Base-by-base conservation (phyloP, 192 early-diverging fungal species). In the Gonapodya prolifera region DNA sequence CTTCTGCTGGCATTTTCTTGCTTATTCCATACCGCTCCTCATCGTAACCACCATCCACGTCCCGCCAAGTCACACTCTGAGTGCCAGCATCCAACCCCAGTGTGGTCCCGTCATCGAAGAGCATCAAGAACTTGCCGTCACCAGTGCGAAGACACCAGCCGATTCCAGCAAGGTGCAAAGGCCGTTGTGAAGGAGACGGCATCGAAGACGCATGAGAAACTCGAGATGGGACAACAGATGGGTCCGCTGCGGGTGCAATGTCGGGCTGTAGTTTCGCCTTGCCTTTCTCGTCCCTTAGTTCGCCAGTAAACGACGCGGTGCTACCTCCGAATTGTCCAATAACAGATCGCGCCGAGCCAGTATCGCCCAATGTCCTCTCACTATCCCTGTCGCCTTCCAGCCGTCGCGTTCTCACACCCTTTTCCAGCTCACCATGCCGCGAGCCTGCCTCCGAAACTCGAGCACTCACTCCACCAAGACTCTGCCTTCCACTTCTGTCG, bases 91-190 rank as follows among this genome's bases (percentile, higher is more conserved):
- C n/a, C n/a, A n/a, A n/a, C n/a, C n/a, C n/a, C n/a, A n/a, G n/a
- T n/a, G n/a, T 32, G 18, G 84, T 75, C 2, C 87, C 87, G 77
- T 88, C 87, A n/a, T 76, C 74, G 75, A 88, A 88, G 74, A 88
- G 71, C 83, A 88, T 84, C 35, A 80, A 61, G 71, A 81, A 88
- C 23, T 74, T 28, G 13, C 81, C 80, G 33, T 83, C 82, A 2
- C 35, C 30, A 1, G 76, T 77, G 69, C 81, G 78, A 1, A 84
- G 35, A 71, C 85, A 87, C 87, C 87, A 88, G 30, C 87, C 87
- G 17, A 88, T 80, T 33, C 78, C 81, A 69, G 70, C 73, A 34
- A 86, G 30, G 76, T 76, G 84, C 76, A 17, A 17, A 78, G 75
- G 1, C 69, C 2, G 75, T 17, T 77, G 77, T 70, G 35, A 75